Percentiles rank a stretch among this genome's conserved stretches.
These are phyloP conservation scores for Phtheirospermum japonicum DNA, from an alignment of 257 asterid genomes.

Conservation along the genomic window DNA sequence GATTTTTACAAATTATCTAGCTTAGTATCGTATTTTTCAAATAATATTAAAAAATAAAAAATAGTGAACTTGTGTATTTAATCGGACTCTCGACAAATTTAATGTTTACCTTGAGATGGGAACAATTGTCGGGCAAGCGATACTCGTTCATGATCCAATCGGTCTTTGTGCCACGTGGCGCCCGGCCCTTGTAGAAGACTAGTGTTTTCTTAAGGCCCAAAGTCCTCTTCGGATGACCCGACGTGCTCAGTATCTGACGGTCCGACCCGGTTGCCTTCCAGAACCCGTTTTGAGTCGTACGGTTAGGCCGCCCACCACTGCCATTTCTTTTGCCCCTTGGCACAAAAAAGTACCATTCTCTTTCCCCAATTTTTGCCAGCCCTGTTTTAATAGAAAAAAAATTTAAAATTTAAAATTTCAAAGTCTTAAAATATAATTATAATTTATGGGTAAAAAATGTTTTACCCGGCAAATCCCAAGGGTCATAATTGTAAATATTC, in stretches of 20 bases:
- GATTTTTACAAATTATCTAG: no score
- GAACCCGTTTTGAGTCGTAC: neutral
- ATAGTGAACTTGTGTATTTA: no score
- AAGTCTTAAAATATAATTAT: no score
- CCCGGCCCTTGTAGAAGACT: neutral
- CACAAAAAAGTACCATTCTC: constrained; percentile 1
- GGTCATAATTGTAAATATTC: neutral
- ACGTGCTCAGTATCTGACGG: neutral
- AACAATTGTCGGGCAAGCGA: neutral
- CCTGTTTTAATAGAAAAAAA: neutral
- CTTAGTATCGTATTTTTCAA: no score
- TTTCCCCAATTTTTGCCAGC: neutral
- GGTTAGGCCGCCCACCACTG: neutral
- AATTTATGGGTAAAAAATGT: no score
- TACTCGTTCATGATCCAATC: constrained; percentile 12
- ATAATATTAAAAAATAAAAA: no score
- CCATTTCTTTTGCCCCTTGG: neutral
- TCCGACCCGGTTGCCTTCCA: constrained; percentile 10
- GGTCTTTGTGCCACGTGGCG: neutral
- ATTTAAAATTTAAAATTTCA: no score
- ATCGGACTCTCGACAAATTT: no score
- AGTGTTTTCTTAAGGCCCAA: constrained; percentile 2
- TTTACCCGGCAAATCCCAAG: neutral
- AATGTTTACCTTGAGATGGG: neutral
- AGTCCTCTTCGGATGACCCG: neutral